phyloP scores from a whole-genome alignment of 2,329 filamentous ascomycete genomes.

The Calonectria henricotiae region DNA sequence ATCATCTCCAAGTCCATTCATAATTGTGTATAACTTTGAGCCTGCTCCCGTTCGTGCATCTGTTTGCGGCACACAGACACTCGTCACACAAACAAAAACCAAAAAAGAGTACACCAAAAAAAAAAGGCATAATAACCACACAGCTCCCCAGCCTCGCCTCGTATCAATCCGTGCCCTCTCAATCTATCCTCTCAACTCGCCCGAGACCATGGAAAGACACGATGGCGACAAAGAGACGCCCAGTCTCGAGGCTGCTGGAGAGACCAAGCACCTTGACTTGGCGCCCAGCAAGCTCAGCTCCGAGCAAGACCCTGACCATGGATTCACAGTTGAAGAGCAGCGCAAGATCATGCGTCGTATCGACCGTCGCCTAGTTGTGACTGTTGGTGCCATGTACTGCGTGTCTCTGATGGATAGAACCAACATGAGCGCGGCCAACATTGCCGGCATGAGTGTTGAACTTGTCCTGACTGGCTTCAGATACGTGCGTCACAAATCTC shows the following conservation, averaged over 20 bases:
- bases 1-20: slow-evolving; percentile 28
- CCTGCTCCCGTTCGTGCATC: slow-evolving; percentile 24
- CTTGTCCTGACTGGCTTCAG: slow-evolving; percentile 64
- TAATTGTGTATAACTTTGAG: slow-evolving; percentile 31
- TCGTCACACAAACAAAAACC: neutral
- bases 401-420: slow-evolving; percentile 85
- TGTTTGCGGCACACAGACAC: slow-evolving; percentile 25
- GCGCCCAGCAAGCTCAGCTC: slow-evolving; percentile 48
- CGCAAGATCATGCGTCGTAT: slow-evolving; percentile 79
- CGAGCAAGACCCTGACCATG: slow-evolving; percentile 56
- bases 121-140: slow-evolving; percentile 5
- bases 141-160: neutral
- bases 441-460: slow-evolving; percentile 75
- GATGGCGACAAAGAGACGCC: slow-evolving; percentile 38
- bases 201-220: slow-evolving; percentile 48
- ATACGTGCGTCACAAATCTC: slow-evolving; percentile 58
- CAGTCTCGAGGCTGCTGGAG: slow-evolving; percentile 50
- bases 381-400: slow-evolving; percentile 80
- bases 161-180: neutral
- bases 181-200: slow-evolving; percentile 3
- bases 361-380: slow-evolving; percentile 77
- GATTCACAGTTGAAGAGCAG: slow-evolving; percentile 75
- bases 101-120: neutral
- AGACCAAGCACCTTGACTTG: slow-evolving; percentile 50
- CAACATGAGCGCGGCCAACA: slow-evolving; percentile 81